These are phyloP conservation scores for Seminavis robusta DNA, from an alignment of 108 stramenopile species.

Conservation along the genomic window DNA sequence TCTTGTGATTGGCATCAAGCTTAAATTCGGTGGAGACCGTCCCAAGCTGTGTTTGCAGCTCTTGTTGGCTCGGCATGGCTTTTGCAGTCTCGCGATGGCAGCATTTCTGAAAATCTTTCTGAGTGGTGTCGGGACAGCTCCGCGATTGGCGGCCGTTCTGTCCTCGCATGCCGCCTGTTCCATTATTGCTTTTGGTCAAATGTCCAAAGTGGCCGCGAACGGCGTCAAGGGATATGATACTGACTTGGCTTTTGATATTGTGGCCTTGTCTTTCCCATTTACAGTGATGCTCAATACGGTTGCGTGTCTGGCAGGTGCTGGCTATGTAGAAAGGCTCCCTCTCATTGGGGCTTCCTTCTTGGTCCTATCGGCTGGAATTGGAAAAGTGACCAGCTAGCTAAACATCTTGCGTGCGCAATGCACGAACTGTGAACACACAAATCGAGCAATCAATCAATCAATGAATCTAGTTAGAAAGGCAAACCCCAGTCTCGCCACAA, in stretches of 20 bases:
- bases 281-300: constrained; percentile 8
- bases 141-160: constrained; percentile 1
- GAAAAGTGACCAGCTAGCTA: too few species aligned
- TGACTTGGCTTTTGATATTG: constrained; percentile 22
- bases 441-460: too few species aligned
- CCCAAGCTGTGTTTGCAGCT: constrained; percentile 4
- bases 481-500: too few species aligned
- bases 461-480: too few species aligned
- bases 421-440: too few species aligned
- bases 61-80: constrained; percentile 7
- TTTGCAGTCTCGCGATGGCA: not conserved
- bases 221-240: constrained; percentile 5
- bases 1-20: constrained; percentile 7
- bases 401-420: too few species aligned
- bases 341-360: not conserved
- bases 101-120: constrained; percentile 1
- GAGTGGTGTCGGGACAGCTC: not conserved
- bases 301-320: constrained; percentile 8
- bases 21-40: constrained; percentile 4
- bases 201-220: not conserved
- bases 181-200: constrained; percentile 13
- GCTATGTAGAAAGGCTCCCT: constrained; percentile 4
- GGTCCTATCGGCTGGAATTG: too few species aligned
- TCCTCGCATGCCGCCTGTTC: constrained; percentile 10
- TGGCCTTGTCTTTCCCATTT: constrained; percentile 9